Evolutionary conservation across 441 rosid genomes (phyloP), one percentile per base, ranked within the genome.

Genomic region (Pelargonium hybrid): DNA sequence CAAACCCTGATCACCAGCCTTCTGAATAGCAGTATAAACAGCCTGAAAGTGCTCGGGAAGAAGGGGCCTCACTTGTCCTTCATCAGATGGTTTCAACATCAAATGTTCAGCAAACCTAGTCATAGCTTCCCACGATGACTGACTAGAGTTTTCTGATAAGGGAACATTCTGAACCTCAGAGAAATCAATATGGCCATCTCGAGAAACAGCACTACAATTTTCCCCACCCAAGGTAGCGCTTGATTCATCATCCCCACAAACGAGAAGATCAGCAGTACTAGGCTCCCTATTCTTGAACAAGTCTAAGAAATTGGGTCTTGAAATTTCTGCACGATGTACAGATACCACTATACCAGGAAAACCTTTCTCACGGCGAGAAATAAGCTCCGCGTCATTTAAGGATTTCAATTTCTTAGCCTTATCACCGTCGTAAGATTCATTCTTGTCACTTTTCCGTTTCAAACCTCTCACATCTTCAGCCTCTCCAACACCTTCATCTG

Each of bases 401-500:
- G 79, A 81, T 83, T 82, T 95, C 61, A 84, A 62, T 77, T 85
- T 92, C 84, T 90, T 92, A 76, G 80, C 80, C 79, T 71, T 89
- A 15, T 82, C 88, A 74, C 69, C 67, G 69, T 82, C 82, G 43
- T 62, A 77, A 70, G 82, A 79, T 74, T 87, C 96, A 71, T 68
- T 80, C 74, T 82, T 89, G 45, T 88, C 92, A 78, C 84, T 77
- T 77, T 81, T 86, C 57, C 96, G 89, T 77, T 95, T 95, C 67
- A 79, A 77, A 72, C 88, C 84, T 90, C 98, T 88, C 31, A 76
- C 69, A 66, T 88, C 98, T 70, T 88, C 99, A 63, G 90, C 88
- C 82, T 92, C 98, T 80, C 99, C 99, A 78, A 95, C 88, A 76
- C 98, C 98, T 76, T 89, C 95, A 70, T 83, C 90, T 0, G 98